Conservation (phyloP, 106 monocot species). For the Amphibolis antarctica region DNA sequence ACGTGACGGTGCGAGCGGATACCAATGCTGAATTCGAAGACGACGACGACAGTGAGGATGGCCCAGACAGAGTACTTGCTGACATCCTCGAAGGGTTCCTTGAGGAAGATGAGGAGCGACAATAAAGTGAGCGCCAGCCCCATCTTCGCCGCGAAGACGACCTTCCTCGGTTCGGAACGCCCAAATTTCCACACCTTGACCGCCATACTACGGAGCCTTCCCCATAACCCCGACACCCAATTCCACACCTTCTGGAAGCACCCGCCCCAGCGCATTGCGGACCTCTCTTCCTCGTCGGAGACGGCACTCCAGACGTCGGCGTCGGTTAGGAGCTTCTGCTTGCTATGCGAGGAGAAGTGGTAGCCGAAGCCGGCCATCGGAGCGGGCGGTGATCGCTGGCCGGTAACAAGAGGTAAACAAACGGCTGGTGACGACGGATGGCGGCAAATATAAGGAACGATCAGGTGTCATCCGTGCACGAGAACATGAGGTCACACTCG, state of each 20-base stretch:
- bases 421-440: too few relatives aligned
- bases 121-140: constrained; percentile 66
- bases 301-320: not conserved
- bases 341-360: constrained; percentile 40
- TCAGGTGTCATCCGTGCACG: too few relatives aligned
- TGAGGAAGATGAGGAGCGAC: constrained; percentile 60
- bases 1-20: not conserved
- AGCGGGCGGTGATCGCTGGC: not conserved
- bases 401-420: too few relatives aligned
- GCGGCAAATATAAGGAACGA: too few relatives aligned
- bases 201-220: not conserved
- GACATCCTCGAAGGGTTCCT: constrained; percentile 41
- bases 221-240: constrained; percentile 9
- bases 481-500: too few relatives aligned
- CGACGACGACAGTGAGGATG: constrained; percentile 84
- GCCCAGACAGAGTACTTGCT: constrained; percentile 66
- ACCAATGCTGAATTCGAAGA: constrained; percentile 99
- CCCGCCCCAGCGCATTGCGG: constrained; percentile 1
- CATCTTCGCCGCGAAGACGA: constrained; percentile 71
- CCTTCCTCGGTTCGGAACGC: constrained; percentile 47
- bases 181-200: constrained; percentile 46
- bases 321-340: constrained; percentile 24
- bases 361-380: constrained; percentile 42
- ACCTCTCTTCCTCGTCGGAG: not conserved
- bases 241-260: constrained; percentile 11